A percentile compares a stretch with the other conserved stretches of the same genome.
Evolutionary conservation across 2,329 filamentous ascomycete genomes (phyloP).

Genomic region (Dendryphion nanum): DNA sequence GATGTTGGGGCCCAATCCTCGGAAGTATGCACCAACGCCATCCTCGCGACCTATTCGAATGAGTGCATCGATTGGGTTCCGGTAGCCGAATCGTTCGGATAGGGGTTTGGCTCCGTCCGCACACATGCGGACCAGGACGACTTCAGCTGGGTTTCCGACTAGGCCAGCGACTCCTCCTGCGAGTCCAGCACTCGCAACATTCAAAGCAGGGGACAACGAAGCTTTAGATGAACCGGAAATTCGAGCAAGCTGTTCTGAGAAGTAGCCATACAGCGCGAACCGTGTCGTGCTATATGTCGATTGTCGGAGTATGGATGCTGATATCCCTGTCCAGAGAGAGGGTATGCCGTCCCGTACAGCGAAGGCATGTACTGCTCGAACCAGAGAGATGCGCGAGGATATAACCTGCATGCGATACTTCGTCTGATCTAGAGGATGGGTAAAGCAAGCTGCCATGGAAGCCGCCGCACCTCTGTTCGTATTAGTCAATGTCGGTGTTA

Average conservation of each 20-base stretch:
- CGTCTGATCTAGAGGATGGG: slow-evolving; percentile 48
- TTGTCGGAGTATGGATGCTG: too few species aligned
- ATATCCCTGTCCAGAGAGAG: too few species aligned
- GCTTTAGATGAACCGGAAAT: slow-evolving; percentile 22
- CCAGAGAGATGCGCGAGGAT: slow-evolving; percentile 42
- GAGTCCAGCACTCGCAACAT: slow-evolving; percentile 42
- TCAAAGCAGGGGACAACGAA: slow-evolving; percentile 30
- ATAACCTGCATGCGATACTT: slow-evolving; percentile 51
- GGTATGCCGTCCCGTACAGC: too few species aligned
- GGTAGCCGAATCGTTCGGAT: slow-evolving; percentile 39
- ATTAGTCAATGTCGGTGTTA: background rate
- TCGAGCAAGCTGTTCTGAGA: slow-evolving; percentile 28
- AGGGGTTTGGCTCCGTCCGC: slow-evolving; percentile 44
- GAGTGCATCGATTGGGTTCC: slow-evolving; percentile 39
- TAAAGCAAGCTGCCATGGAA: slow-evolving; percentile 49
- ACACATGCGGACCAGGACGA: slow-evolving; percentile 48
- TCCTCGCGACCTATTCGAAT: slow-evolving; percentile 40
- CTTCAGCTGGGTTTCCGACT: slow-evolving; percentile 49
- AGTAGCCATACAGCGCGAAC: slow-evolving; percentile 43
- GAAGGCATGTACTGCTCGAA: slow-evolving; percentile 42
- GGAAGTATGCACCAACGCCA: slow-evolving; percentile 39
- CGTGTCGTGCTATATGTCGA: slow-evolving; percentile 48
- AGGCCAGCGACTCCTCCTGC: slow-evolving; percentile 45
- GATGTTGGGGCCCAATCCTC: slow-evolving; percentile 43
- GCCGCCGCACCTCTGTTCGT: slow-evolving; percentile 43